phyloP scores from a whole-genome alignment of 306 rosid genomes.

The Vicia sativa region DNA sequence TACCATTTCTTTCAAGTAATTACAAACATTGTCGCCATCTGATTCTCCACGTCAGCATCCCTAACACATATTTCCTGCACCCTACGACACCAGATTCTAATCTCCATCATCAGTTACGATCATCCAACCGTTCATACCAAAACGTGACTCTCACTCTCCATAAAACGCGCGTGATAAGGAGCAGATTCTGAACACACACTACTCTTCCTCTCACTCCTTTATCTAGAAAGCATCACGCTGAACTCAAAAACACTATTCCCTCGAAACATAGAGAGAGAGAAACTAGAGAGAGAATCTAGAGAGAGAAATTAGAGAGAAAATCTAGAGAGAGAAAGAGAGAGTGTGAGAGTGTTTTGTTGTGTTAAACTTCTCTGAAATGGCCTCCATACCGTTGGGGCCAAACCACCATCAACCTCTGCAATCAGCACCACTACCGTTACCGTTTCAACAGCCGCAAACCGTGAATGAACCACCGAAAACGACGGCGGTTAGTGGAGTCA shows the following conservation, averaged over 20 bases:
- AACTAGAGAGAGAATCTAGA: conserved; percentile 32
- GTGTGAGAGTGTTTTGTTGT: conserved; percentile 12
- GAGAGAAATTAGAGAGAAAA: conserved; percentile 22
- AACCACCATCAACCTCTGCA: conserved; percentile 58
- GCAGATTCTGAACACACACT: conserved; percentile 8
- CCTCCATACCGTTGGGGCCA: conserved; percentile 75
- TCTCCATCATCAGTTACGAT: not conserved
- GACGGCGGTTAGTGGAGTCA: conserved; percentile 48
- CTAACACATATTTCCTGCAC: conserved; percentile 17
- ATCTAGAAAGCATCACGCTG: conserved; percentile 24
- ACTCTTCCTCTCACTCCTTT: conserved; percentile 27
- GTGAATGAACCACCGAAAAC: conserved; percentile 50
- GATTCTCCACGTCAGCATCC: conserved; percentile 36
- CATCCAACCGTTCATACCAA: conserved; percentile 26
- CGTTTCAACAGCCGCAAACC: conserved; percentile 35
- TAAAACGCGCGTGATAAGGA: conserved; percentile 19
- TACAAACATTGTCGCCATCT: conserved; percentile 40
- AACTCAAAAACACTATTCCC: conserved; percentile 35
- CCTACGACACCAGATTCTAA: conserved; percentile 37
- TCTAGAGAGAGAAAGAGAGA: not conserved
- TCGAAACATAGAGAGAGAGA: conserved; percentile 28
- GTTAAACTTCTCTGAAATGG: conserved; percentile 54
- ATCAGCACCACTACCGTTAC: conserved; percentile 34
- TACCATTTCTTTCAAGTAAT: conserved; percentile 46
- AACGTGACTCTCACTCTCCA: conserved; percentile 18